Evolutionary conservation across 371 early-diverging fungal genomes (phyloP).

Genomic region (Actinomortierella wolfii): DNA sequence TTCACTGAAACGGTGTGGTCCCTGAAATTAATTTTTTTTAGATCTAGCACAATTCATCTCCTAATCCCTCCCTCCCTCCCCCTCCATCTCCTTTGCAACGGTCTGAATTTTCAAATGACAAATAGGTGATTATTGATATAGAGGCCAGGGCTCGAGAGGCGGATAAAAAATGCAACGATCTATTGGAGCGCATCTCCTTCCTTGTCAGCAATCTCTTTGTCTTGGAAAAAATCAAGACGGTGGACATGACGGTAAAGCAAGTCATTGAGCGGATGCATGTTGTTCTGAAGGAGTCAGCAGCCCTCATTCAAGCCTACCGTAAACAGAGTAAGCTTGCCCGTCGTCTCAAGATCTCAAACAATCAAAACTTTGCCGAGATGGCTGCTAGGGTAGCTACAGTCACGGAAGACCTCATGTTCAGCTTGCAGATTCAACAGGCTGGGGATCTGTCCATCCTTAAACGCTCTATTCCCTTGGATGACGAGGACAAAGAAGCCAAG

Average conservation of each 20-base stretch:
- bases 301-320: slow-evolving; percentile 52
- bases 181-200: slow-evolving; percentile 55
- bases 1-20: too few relatives aligned
- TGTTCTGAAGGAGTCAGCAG: slow-evolving; percentile 45
- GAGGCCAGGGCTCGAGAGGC: slow-evolving; percentile 51
- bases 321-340: slow-evolving; percentile 53
- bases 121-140: slow-evolving; percentile 50
- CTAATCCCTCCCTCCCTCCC: too few relatives aligned
- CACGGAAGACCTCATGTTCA: slow-evolving; percentile 53
- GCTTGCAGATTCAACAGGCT: slow-evolving; percentile 55
- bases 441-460: slow-evolving; percentile 48
- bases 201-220: slow-evolving; percentile 51
- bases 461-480: slow-evolving; percentile 38
- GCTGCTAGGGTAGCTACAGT: slow-evolving; percentile 36
- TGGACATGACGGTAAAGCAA: slow-evolving; percentile 21
- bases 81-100: too few relatives aligned
- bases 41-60: too few relatives aligned
- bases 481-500: slow-evolving; percentile 49
- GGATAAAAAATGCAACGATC: slow-evolving; percentile 50
- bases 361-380: slow-evolving; percentile 45
- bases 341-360: slow-evolving; percentile 53
- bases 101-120: too few relatives aligned
- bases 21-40: too few relatives aligned
- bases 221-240: slow-evolving; percentile 39
- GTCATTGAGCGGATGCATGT: slow-evolving; percentile 47